Percentiles rank a stretch among this genome's conserved stretches.
phyloP scores from a whole-genome alignment of 2,329 filamentous ascomycete genomes.

The Chrysosporium queenslandicum region DNA sequence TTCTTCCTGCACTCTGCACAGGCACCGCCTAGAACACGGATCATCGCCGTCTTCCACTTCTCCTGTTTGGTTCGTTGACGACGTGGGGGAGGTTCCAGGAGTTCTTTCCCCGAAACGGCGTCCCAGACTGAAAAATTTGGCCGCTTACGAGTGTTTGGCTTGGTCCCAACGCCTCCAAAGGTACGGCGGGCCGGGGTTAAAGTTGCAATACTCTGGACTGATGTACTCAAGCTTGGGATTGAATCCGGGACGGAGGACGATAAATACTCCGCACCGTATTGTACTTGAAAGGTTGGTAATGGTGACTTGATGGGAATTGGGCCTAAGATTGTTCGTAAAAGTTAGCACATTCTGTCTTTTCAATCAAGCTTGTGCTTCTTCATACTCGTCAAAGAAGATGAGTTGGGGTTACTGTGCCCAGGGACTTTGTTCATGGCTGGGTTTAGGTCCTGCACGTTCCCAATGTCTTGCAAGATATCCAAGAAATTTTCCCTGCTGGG shows the following conservation, averaged over 20 bases:
- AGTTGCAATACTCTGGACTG: neutral
- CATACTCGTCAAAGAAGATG: neutral
- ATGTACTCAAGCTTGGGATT: neutral
- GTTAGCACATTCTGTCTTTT: neutral
- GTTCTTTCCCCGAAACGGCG: neutral
- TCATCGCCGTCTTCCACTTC: conserved; percentile 1
- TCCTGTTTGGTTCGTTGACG: neutral
- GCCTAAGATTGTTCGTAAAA: neutral
- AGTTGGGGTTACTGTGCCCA: neutral
- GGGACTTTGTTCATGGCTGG: neutral
- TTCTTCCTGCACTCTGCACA: conserved; percentile 8
- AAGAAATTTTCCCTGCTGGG: neutral
- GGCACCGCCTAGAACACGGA: conserved; percentile 3
- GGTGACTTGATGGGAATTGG: conserved; percentile 1
- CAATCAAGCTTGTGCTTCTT: neutral
- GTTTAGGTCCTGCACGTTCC: neutral
- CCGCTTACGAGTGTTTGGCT: neutral
- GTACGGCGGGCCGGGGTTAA: neutral
- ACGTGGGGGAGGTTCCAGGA: neutral
- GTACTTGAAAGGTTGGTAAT: neutral
- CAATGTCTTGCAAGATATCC: neutral
- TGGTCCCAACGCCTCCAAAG: neutral
- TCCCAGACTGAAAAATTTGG: conserved; percentile 4
- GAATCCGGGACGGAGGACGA: neutral
- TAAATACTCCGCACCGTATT: neutral